Percentiles rank a stretch among this genome's conserved stretches.
Evolutionary conservation across 2,329 filamentous ascomycete species (phyloP).

Genomic region (Fusarium torulosum): DNA sequence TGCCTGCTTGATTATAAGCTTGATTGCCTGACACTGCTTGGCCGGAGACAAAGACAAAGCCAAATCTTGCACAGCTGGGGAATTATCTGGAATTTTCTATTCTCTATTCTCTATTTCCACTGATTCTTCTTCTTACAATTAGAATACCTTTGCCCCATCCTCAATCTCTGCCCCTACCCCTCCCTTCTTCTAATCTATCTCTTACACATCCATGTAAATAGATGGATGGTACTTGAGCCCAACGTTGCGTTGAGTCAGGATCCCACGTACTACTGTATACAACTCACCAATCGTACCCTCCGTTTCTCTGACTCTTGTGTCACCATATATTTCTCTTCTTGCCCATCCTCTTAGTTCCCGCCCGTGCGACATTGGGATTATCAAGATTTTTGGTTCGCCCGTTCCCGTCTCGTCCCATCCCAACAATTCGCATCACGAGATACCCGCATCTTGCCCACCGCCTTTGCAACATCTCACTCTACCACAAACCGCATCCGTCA

Average conservation of each 20-base stretch:
- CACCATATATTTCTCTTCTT: constrained; percentile 12
- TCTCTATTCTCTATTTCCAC: constrained; percentile 25
- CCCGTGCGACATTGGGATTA: constrained; percentile 2
- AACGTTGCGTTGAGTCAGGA: constrained; percentile 29
- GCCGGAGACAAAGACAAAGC: constrained; percentile 14
- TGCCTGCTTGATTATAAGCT: too few species aligned
- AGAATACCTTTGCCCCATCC: constrained; percentile 6
- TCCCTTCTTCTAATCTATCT: constrained; percentile 22
- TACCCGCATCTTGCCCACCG: constrained; percentile 34
- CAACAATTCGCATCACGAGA: constrained; percentile 36
- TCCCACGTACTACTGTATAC: constrained; percentile 9
- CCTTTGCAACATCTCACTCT: constrained; percentile 25
- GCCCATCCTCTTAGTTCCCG: constrained; percentile 2
- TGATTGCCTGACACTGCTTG: constrained; percentile 35
- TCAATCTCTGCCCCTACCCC: constrained; percentile 20
- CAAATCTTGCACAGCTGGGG: constrained; percentile 14
- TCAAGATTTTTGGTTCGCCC: constrained; percentile 5
- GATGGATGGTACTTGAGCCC: constrained; percentile 24
- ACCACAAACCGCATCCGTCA: constrained; percentile 30
- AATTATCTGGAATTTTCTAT: constrained; percentile 34
- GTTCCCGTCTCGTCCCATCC: constrained; percentile 7
- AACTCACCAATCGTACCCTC: constrained; percentile 20
- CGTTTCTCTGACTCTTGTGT: constrained; percentile 20
- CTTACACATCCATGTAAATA: constrained; percentile 29
- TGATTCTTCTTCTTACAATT: constrained; percentile 24